Evolutionary conservation across 345 rosid genomes (phyloP), one percentile per base, ranked within the genome.

Genomic region (Combretum micranthum): DNA sequence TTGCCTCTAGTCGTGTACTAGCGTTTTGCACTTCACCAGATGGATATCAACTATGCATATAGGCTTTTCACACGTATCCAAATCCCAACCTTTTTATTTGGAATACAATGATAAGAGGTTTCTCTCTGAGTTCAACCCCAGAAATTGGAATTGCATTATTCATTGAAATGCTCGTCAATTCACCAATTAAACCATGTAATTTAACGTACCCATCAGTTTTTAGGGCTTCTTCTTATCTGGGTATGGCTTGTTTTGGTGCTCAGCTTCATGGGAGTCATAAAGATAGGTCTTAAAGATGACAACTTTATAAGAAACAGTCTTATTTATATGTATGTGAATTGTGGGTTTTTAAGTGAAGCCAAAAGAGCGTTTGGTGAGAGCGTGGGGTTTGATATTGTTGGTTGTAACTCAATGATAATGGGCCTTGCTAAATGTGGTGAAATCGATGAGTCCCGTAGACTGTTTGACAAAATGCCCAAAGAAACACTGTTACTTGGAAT

Each of bases 191-290:
- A 45, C 97, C 97, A 0, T 82, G 77, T 43, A 75, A 80, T 42
- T 68, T 83, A 49, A 85, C 96, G 53, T 90, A 85, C 60, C 96
- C 96, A 65, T 85, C 94, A 3, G 84, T 87, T 19, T 90, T 90
- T 7, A 85, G 87, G 75, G 86, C 89, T 17, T 87, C 63, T 68
- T 60, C 82, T 55, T 77, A 65, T 37, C 76, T 91, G 39, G 84
- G 83, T 37, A 12, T 58, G 55, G 83, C 83, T 49, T 52, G 15
- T 46, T 62, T 76, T 16, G 96, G 96, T 42, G 69, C 64, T 47
- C 88, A 82, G 66, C 77, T 91, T 48, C 98, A 81, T 49, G 96
- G 81, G 32, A 83, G 74, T 86, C 56, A 37, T 82, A 25, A 88
- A 91, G 60, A 63, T 72, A 25, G 96, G 95, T 15, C 79, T 88